phyloP scores from a whole-genome alignment of 371 early-diverging fungal species.

The Conidiobolus incongruus region DNA sequence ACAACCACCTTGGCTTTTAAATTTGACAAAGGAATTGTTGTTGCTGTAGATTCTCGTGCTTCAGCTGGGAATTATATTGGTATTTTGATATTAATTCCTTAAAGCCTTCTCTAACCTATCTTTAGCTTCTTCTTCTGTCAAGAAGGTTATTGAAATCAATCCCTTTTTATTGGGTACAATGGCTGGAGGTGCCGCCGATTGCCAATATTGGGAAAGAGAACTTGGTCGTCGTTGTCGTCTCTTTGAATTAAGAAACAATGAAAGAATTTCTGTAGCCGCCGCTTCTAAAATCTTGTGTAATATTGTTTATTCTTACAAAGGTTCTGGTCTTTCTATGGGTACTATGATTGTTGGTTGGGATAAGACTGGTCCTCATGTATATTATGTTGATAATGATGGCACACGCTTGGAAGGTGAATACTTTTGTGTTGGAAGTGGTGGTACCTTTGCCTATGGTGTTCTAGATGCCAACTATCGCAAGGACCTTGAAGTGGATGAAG shows the following conservation, averaged over 20 bases:
- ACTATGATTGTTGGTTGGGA: constrained; percentile 99
- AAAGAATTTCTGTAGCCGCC: constrained; percentile 96
- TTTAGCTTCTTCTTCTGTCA: constrained; percentile 92
- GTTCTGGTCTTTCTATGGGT: constrained; percentile 98
- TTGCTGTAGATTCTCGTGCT: constrained; percentile 98
- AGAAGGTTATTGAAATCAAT: constrained; percentile 99
- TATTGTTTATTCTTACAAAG: constrained; percentile 95
- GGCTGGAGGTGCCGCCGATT: constrained; percentile 99
- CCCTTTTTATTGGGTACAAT: constrained; percentile 98
- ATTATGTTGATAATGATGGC: constrained; percentile 97
- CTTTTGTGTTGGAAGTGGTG: constrained; percentile 97
- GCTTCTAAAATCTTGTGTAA: constrained; percentile 94
- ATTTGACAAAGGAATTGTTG: constrained; percentile 92
- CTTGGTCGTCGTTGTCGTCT: constrained; percentile 89
- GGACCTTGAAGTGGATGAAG: constrained; percentile 83
- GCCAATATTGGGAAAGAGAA: constrained; percentile 98
- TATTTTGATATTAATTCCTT: constrained; percentile 11
- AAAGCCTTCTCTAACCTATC: neutral
- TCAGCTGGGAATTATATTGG: constrained; percentile 96
- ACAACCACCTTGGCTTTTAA: constrained; percentile 99
- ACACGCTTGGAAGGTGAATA: constrained; percentile 75
- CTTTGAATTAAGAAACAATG: constrained; percentile 94
- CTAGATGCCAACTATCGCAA: constrained; percentile 79
- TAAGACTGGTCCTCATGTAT: constrained; percentile 86
- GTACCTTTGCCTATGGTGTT: constrained; percentile 95